A percentile compares a stretch with the other conserved stretches of the same genome.
Conservation (phyloP, 208 protist species). For the Leishmania lainsoni region DNA sequence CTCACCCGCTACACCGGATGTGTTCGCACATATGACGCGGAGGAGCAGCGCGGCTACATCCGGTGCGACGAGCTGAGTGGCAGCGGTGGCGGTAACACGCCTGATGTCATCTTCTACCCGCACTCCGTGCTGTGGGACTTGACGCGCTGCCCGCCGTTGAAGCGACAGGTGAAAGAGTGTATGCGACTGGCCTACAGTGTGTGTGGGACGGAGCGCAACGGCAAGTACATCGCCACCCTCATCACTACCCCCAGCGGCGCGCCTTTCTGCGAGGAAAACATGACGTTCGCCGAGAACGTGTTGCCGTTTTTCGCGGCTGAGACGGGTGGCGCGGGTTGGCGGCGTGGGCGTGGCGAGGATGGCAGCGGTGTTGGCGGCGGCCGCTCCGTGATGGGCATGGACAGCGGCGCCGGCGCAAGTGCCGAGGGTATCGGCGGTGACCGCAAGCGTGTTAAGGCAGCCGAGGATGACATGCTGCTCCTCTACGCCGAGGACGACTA, state of each 20-base stretch:
- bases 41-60: conserved; percentile 74
- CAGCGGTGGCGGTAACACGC: conserved; percentile 15
- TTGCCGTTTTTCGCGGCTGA: conserved; percentile 21
- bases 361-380: conserved; percentile 14
- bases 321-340: background rate
- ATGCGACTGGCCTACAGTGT: conserved; percentile 71
- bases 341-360: conserved; percentile 30
- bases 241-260: conserved; percentile 62
- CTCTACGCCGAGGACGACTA: conserved; percentile 67
- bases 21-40: conserved; percentile 63
- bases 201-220: conserved; percentile 43
- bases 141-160: conserved; percentile 29
- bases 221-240: conserved; percentile 69
- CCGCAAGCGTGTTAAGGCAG: conserved; percentile 40
- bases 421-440: conserved; percentile 10
- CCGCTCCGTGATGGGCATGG: conserved; percentile 15
- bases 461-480: conserved; percentile 61
- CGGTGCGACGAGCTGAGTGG: conserved; percentile 47
- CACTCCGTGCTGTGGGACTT: conserved; percentile 68
- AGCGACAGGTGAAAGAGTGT: conserved; percentile 50
- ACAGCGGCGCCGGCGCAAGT: conserved; percentile 16
- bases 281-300: conserved; percentile 48
- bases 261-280: conserved; percentile 50
- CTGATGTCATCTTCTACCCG: conserved; percentile 57
- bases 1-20: conserved; percentile 61